These are phyloP conservation scores for Pezicula neosporulosa DNA, from an alignment of 2,329 filamentous ascomycete species.

Conservation along the genomic window DNA sequence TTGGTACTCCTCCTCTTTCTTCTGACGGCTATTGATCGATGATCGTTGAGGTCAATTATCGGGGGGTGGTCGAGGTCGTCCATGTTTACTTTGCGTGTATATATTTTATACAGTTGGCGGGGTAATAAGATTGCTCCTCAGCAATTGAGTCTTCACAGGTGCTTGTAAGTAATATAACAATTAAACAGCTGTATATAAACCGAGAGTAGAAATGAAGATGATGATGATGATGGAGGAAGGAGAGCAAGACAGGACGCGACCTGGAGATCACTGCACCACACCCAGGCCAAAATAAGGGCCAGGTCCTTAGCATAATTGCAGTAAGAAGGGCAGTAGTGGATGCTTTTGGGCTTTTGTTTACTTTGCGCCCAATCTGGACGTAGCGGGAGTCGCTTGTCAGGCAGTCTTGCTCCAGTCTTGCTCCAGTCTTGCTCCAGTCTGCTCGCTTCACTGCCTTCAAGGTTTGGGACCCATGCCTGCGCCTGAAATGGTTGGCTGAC, in stretches of 20 bases:
- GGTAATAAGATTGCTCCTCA: background rate
- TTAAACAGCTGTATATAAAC: background rate
- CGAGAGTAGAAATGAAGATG: background rate
- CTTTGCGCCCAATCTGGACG: background rate
- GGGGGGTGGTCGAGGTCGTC: conserved; percentile 13
- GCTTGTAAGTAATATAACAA: background rate
- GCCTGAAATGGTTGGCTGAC: background rate
- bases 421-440: too few relatives aligned
- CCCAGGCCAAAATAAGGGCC: background rate
- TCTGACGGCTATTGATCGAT: conserved; percentile 53
- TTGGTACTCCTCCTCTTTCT: conserved; percentile 45
- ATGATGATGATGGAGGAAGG: background rate
- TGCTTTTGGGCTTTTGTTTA: background rate
- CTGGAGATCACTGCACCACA: conserved; percentile 1
- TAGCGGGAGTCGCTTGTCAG: background rate
- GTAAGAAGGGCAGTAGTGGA: too few relatives aligned
- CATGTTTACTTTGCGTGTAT: conserved; percentile 10
- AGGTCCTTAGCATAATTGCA: background rate
- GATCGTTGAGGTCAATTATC: conserved; percentile 32
- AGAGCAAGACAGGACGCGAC: background rate
- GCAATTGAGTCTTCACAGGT: too few relatives aligned
- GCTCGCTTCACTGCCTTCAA: background rate
- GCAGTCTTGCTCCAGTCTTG: too few relatives aligned
- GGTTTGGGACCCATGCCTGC: too few relatives aligned
- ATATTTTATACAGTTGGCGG: background rate